These are phyloP conservation scores for Amaranthus hypochondriacus DNA, from an alignment of 148 eudicot genomes.

Conservation along the genomic window DNA sequence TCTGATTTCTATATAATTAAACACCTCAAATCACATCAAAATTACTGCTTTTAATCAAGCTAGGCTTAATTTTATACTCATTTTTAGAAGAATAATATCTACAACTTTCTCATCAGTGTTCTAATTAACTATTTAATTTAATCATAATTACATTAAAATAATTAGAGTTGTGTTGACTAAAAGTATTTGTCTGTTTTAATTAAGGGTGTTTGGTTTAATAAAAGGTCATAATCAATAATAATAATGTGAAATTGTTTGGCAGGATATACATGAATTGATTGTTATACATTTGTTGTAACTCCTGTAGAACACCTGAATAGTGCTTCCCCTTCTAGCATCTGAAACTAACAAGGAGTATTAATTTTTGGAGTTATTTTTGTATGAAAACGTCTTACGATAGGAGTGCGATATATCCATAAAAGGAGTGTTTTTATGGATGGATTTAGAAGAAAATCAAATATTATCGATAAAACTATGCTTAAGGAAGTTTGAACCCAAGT, in stretches of 20 bases:
- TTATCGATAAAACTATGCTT: too few species aligned
- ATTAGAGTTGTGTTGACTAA: slow-evolving; percentile 8
- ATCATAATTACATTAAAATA: too few species aligned
- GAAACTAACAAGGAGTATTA: not conserved
- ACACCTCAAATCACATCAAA: too few species aligned
- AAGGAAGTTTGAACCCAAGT: too few species aligned
- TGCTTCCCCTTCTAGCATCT: not conserved
- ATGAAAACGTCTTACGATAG: too few species aligned
- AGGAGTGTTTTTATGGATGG: too few species aligned
- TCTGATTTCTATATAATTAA: too few species aligned
- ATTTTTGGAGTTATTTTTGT: not conserved
- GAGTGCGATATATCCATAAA: too few species aligned
- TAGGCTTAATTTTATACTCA: too few species aligned
- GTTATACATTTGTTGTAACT: not conserved
- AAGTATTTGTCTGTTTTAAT: not conserved
- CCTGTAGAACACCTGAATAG: slow-evolving; percentile 6
- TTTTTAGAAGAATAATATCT: not conserved
- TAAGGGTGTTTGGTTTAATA: not conserved
- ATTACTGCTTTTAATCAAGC: too few species aligned
- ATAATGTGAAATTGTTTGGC: slow-evolving; percentile 4
- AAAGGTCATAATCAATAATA: not conserved
- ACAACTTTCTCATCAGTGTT: not conserved
- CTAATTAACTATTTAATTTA: too few species aligned
- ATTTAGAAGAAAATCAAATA: too few species aligned
- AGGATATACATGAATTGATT: not conserved